Evolutionary conservation across 169 alveolate genomes (phyloP).

Genomic region (Cryptosporidium ryanae): DNA sequence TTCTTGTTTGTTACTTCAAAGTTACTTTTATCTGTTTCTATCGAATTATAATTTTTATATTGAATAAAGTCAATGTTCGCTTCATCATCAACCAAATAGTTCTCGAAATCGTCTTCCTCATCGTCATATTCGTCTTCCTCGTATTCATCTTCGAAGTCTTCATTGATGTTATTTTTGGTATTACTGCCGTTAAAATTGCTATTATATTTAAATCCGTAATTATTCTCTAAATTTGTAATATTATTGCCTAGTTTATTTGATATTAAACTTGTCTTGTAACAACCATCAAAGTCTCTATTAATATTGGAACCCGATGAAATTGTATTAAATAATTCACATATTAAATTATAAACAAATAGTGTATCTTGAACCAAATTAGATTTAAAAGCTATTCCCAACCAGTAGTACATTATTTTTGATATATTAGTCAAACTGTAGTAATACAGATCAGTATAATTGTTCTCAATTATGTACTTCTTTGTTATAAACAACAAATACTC

Average conservation of each 20-base stretch:
- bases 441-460: slow-evolving; percentile 16
- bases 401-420: slow-evolving; percentile 22
- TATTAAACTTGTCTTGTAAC: not conserved
- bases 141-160: slow-evolving; percentile 17
- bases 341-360: slow-evolving; percentile 12
- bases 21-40: slow-evolving; percentile 23
- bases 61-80: slow-evolving; percentile 10
- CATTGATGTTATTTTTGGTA: not conserved
- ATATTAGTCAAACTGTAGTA: slow-evolving; percentile 20
- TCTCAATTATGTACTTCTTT: slow-evolving; percentile 3
- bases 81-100: slow-evolving; percentile 51
- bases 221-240: not conserved
- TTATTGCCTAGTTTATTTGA: not conserved
- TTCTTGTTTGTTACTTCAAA: slow-evolving; percentile 47
- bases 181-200: not conserved
- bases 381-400: slow-evolving; percentile 14
- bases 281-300: not conserved
- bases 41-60: slow-evolving; percentile 7
- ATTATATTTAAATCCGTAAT: not conserved
- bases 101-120: slow-evolving; percentile 53
- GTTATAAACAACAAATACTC: slow-evolving; percentile 5
- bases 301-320: not conserved
- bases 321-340: not conserved
- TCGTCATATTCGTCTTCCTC: slow-evolving; percentile 27
- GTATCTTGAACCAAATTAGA: slow-evolving; percentile 3